Conservation (phyloP, 768 basidiomycete genomes). For the Agaricus subrufescens region DNA sequence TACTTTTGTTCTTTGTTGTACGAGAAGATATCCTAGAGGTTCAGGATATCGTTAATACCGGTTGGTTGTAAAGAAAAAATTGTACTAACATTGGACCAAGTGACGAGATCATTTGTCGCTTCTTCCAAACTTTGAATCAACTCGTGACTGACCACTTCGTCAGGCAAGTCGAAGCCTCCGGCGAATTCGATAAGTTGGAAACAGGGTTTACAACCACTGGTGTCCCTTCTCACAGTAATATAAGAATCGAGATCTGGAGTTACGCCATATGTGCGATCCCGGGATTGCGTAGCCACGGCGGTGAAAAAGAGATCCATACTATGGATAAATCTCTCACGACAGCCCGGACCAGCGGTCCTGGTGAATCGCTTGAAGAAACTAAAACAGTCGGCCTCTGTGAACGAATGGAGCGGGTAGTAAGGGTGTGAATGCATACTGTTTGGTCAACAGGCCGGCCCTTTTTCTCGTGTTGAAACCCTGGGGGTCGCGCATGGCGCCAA, state of each 20-base stretch:
- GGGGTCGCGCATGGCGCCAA: slow-evolving; percentile 19
- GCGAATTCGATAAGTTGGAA: slow-evolving; percentile 77
- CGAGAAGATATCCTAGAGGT: slow-evolving; percentile 63
- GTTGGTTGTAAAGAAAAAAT: background rate
- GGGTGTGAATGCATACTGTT: slow-evolving; percentile 13
- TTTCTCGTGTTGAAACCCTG: slow-evolving; percentile 16
- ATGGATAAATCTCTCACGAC: slow-evolving; percentile 64
- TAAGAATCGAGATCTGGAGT: slow-evolving; percentile 72
- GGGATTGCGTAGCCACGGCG: slow-evolving; percentile 57
- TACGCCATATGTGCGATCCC: slow-evolving; percentile 43
- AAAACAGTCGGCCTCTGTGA: slow-evolving; percentile 17
- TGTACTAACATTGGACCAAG: slow-evolving; percentile 71
- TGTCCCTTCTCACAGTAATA: slow-evolving; percentile 57
- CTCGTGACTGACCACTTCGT: slow-evolving; percentile 64
- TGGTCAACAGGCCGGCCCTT: slow-evolving; percentile 18
- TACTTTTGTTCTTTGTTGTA: slow-evolving; percentile 72
- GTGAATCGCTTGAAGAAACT: slow-evolving; percentile 65
- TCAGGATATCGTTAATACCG: background rate
- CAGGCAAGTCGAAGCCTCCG: slow-evolving; percentile 64
- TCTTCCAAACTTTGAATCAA: slow-evolving; percentile 56
- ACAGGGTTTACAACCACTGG: slow-evolving; percentile 59
- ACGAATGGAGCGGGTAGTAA: background rate
- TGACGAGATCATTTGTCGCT: slow-evolving; percentile 73
- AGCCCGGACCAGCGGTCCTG: slow-evolving; percentile 46
- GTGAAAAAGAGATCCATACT: slow-evolving; percentile 66